Conservation (phyloP, 352 stramenopile species). For the Globisporangium abappressorium region DNA sequence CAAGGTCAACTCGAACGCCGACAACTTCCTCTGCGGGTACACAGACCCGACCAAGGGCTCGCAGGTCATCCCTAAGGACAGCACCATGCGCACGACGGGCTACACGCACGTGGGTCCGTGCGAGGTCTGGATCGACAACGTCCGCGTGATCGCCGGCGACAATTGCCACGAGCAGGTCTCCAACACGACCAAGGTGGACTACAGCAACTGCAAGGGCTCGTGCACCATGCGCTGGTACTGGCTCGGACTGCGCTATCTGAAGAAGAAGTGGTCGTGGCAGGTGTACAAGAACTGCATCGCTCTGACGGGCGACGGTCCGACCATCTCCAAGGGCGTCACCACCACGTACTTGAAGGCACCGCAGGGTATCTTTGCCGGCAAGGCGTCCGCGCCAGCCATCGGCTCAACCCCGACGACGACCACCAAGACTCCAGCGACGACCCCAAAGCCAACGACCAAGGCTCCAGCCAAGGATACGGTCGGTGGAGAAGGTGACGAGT, state of each 20-base stretch:
- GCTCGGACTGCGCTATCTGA: slow-evolving; percentile 49
- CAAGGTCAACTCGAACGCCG: slow-evolving; percentile 17
- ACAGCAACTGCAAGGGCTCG: slow-evolving; percentile 37
- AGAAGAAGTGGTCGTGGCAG: slow-evolving; percentile 55
- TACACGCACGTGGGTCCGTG: slow-evolving; percentile 62
- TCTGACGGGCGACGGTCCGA: slow-evolving; percentile 14
- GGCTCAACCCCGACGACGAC: not conserved
- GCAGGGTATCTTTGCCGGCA: slow-evolving; percentile 12
- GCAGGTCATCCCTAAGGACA: slow-evolving; percentile 18
- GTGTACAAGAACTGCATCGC: slow-evolving; percentile 58
- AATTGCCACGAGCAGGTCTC: slow-evolving; percentile 39
- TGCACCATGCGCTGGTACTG: slow-evolving; percentile 56
- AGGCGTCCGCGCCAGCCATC: slow-evolving; percentile 3
- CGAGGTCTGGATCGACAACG: slow-evolving; percentile 57
- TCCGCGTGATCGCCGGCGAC: slow-evolving; percentile 30
- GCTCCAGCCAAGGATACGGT: not conserved
- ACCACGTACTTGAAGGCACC: slow-evolving; percentile 13
- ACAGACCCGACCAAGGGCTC: slow-evolving; percentile 15
- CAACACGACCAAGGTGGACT: slow-evolving; percentile 36
- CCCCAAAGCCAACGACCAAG: slow-evolving; percentile 7
- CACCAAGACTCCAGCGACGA: not conserved
- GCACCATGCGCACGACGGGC: slow-evolving; percentile 40
- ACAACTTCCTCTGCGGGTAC: slow-evolving; percentile 20
- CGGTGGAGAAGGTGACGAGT: not conserved
- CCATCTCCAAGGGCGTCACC: slow-evolving; percentile 16